A percentile compares a stretch with the other conserved stretches of the same genome.
Conservation (phyloP, 495 filamentous ascomycete genomes). For the Penicillium pancosmium region DNA sequence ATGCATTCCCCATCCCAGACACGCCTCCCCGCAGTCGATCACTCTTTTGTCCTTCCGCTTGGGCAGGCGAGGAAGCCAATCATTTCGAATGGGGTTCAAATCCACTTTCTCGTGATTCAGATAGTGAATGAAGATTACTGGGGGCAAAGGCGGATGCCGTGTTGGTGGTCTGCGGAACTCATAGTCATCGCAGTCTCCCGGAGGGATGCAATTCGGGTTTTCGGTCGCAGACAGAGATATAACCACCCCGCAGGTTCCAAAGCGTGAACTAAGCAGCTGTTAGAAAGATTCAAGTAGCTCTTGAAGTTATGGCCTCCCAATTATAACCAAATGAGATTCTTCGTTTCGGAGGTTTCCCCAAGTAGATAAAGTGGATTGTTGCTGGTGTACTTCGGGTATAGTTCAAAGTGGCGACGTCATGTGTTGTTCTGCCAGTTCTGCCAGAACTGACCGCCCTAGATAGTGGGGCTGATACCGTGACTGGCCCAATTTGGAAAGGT, state of each 20-base stretch:
- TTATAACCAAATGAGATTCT: too few relatives aligned
- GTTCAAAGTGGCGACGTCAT: too few relatives aligned
- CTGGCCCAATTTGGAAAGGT: too few relatives aligned
- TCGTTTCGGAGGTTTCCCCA: too few relatives aligned
- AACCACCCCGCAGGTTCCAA: not conserved
- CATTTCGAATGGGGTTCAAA: not conserved
- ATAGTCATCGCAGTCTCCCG: not conserved
- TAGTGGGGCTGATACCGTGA: too few relatives aligned
- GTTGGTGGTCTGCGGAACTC: not conserved
- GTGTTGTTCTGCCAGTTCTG: too few relatives aligned
- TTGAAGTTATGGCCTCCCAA: too few relatives aligned
- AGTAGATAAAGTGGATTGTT: too few relatives aligned
- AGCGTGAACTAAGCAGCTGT: too few relatives aligned
- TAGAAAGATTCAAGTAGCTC: too few relatives aligned
- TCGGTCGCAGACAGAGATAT: not conserved
- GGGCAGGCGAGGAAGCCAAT: not conserved
- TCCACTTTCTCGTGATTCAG: not conserved
- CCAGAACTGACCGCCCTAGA: too few relatives aligned
- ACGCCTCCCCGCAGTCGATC: not conserved
- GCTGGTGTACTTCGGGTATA: too few relatives aligned
- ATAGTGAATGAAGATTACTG: not conserved
- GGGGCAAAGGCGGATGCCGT: not conserved
- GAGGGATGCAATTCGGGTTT: not conserved
- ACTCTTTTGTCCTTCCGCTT: not conserved
- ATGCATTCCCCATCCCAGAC: not conserved